These are phyloP conservation scores for Cryphonectria radicalis DNA, from an alignment of 2,329 filamentous ascomycete species.

Conservation along the genomic window DNA sequence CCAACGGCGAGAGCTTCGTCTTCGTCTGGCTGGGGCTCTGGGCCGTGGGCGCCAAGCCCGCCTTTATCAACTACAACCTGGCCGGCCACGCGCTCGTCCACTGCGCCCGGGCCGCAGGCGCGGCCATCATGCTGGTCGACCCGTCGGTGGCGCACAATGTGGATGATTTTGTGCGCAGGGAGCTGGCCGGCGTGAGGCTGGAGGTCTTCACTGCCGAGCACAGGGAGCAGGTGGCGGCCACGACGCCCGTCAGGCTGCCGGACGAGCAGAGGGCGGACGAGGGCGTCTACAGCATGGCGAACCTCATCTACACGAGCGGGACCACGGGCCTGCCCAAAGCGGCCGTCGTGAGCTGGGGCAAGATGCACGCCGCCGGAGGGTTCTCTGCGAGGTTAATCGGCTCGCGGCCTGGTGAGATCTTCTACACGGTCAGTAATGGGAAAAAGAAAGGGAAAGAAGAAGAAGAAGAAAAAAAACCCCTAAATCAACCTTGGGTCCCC, in stretches of 20 bases:
- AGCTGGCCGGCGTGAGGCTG: slow-evolving; percentile 58
- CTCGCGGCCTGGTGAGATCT: slow-evolving; percentile 66
- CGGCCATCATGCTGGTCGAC: slow-evolving; percentile 73
- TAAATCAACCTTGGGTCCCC: too few relatives aligned
- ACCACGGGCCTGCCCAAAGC: slow-evolving; percentile 85
- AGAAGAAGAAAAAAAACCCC: too few relatives aligned
- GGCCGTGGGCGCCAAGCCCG: slow-evolving; percentile 81
- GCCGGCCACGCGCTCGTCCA: slow-evolving; percentile 72
- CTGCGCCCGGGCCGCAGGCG: slow-evolving; percentile 70
- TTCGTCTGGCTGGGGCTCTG: slow-evolving; percentile 79
- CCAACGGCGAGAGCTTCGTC: slow-evolving; percentile 79
- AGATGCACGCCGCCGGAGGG: slow-evolving; percentile 57
- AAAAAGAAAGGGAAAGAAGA: too few relatives aligned
- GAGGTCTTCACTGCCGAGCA: slow-evolving; percentile 64
- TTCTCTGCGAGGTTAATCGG: slow-evolving; percentile 61
- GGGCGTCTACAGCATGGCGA: slow-evolving; percentile 61
- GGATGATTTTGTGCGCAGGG: slow-evolving; percentile 58
- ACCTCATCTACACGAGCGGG: slow-evolving; percentile 84
- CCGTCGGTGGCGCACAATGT: slow-evolving; percentile 59
- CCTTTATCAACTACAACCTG: slow-evolving; percentile 89
- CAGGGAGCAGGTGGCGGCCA: slow-evolving; percentile 57
- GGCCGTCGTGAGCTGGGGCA: slow-evolving; percentile 75
- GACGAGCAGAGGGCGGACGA: slow-evolving; percentile 59
- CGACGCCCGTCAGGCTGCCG: slow-evolving; percentile 58
- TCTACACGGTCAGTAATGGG: slow-evolving; percentile 67